These are phyloP conservation scores for Penicillium parvum DNA, from an alignment of 495 filamentous ascomycete genomes.

Conservation along the genomic window DNA sequence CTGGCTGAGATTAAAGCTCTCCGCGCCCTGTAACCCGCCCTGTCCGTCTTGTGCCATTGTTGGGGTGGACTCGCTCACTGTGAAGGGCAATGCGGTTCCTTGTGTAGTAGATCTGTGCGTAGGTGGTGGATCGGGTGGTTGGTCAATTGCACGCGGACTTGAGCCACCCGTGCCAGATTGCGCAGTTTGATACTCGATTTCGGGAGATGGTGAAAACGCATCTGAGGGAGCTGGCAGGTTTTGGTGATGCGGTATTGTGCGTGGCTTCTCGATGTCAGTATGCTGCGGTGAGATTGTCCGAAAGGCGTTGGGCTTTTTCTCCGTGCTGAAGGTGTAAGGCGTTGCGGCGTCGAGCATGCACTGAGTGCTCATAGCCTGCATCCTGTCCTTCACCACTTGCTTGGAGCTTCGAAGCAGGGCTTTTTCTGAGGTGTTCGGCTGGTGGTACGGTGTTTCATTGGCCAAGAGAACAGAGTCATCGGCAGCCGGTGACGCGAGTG, in stretches of 20 bases:
- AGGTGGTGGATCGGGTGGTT: not conserved
- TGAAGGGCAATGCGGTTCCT: slow-evolving; percentile 24
- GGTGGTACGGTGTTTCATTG: slow-evolving; percentile 36
- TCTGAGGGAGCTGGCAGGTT: not conserved
- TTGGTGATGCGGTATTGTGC: too few relatives aligned
- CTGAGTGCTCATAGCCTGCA: slow-evolving; percentile 45
- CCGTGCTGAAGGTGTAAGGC: slow-evolving; percentile 45
- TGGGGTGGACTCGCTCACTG: slow-evolving; percentile 31
- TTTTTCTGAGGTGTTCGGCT: slow-evolving; percentile 13
- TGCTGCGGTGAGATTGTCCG: slow-evolving; percentile 10
- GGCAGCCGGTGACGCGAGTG: slow-evolving; percentile 9
- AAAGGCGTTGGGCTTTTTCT: slow-evolving; percentile 28
- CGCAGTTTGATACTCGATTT: slow-evolving; percentile 9
- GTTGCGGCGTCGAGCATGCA: slow-evolving; percentile 47
- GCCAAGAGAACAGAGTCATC: slow-evolving; percentile 16
- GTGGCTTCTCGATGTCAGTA: slow-evolving; percentile 11
- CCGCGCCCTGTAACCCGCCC: slow-evolving; percentile 18
- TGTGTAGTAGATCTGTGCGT: slow-evolving; percentile 8
- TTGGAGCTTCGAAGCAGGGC: not conserved
- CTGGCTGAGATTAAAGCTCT: slow-evolving; percentile 40
- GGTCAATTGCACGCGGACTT: not conserved
- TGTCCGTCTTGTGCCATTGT: slow-evolving; percentile 39
- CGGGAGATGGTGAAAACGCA: not conserved
- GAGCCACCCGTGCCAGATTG: not conserved
- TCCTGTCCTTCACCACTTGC: slow-evolving; percentile 9